Evolutionary conservation across 75 land plant genomes (phyloP), one percentile per base, ranked within the genome.

Genomic region (Azolla pinnata): DNA sequence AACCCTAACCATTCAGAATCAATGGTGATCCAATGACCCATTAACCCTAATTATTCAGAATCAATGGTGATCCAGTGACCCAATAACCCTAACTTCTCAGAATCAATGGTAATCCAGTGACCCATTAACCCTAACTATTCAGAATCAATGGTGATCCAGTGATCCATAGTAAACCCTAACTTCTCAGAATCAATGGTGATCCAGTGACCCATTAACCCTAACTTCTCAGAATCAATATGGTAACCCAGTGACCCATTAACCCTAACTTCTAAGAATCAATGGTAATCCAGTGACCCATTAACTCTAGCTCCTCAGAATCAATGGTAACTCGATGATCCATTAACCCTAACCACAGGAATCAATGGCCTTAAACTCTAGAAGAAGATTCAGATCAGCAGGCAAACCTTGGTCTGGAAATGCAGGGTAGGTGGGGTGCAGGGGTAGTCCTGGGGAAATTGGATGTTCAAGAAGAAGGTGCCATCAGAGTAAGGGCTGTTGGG

Each of bases 371-470:
- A 38, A 38, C 42, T 38, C 14, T 7, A 8, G 12, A 7, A 38
- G 42, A 38, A 14, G 14, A 8, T 38, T 38, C 8, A 60, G 42
- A 8, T 38, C 12, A 38, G 42, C 42, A 14, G 7, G 12, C 12
- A 10, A 59, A 67, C 64, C 70, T 67, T 67, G 44, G 70, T 67
- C 34, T 45, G 52, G 55, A 67, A 67, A 20, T 48, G 44, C 64
- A 67, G 28, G 32, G 24, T 44, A 0, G 64, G 70, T 1, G 70
- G 70, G 64, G 47, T 59, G 70, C 59, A 67, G 17, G 70, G 70
- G 50, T 67, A 67, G 45, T 67, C 70, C 3, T 20, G 45, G 0
- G 64, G 70, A 42, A 67, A 67, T 1, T 31, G 53, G 35, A 67
- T 50, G 1, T 0, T 12, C n/a, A 67, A n/a, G 14, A 50, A 48